Evolutionary conservation across 2,329 filamentous ascomycete species (phyloP), one percentile per base, ranked within the genome.

Genomic region (Cytospora schulzeri): DNA sequence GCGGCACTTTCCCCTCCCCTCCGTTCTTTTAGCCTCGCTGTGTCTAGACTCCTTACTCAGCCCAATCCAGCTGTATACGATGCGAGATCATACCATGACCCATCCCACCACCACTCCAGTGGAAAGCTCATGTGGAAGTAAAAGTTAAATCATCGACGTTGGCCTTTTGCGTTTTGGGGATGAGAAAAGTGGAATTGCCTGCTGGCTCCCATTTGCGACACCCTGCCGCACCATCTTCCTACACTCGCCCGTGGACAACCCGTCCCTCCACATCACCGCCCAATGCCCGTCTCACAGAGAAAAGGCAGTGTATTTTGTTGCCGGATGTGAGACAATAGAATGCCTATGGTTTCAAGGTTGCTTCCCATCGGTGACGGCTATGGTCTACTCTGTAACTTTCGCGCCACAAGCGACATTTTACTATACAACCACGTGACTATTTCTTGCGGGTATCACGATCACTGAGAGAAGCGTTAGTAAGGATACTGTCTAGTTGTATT

Each of bases 371-470:
- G 52, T 50, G 52, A 51, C 38, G 38, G 41, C n/a, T 35, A 52
- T 29, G 7, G n/a, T 56, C 22, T 31, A 33, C 17, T 35, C n/a
- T 55, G 52, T 38, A 19, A 12, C 45, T 48, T 48, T 12, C 11
- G 24, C n/a, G 45, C 24, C 38, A 45, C 2, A 45, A n/a, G 19
- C 38, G 38, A 45, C 17, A 11, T 48, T 24, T n/a, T 48, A 24
- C 22, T 48, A 14, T 48, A 24, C 22, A 24, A n/a, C 41, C n/a
- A 41, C 19, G 0, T 31, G 38, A 56, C 35, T 62, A 62, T 62
- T 65, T 67, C 58, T 48, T 60, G 33, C 65, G 65, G 31, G 65
- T 65, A 35, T 67, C 65, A 24, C 65, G 65, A 50, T 67, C 65
- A 58, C 65, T 67, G 15, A 35, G 9, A 17, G 2, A 9, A 35